A percentile compares a stretch with the other conserved stretches of the same genome.
These are phyloP conservation scores for Emmonsia crescens DNA, from an alignment of 2,329 filamentous ascomycete genomes.

Conservation along the genomic window DNA sequence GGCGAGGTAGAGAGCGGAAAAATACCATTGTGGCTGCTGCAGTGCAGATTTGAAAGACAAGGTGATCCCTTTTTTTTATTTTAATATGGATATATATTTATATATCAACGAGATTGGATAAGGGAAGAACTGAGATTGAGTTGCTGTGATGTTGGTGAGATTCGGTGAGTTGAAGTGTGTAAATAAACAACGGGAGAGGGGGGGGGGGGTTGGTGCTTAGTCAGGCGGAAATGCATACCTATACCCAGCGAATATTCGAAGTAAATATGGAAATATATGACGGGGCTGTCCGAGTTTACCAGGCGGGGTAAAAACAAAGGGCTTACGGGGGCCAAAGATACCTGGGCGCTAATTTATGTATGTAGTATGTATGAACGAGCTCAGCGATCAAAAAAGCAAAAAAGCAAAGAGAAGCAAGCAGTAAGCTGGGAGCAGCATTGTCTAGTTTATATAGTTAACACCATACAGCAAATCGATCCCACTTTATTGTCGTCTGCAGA, in stretches of 20 bases:
- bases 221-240: neutral
- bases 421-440: neutral
- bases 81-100: too few species aligned
- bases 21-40: slow-evolving; percentile 46
- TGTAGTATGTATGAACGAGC: neutral
- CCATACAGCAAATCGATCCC: neutral
- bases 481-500: too few species aligned
- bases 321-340: neutral
- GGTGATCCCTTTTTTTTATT: neutral
- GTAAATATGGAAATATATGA: neutral
- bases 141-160: neutral
- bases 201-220: neutral
- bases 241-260: too few species aligned
- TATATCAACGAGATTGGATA: neutral
- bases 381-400: neutral
- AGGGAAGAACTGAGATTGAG: neutral
- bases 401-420: neutral
- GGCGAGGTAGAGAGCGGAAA: slow-evolving; percentile 49
- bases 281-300: neutral
- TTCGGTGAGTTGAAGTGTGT: neutral
- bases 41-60: neutral
- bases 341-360: neutral
- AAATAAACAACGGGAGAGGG: neutral
- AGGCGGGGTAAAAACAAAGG: neutral
- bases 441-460: neutral